Evolutionary conservation across 225 moss, liverwort and hornwort genomes (phyloP), one percentile per base, ranked within the genome.

Genomic region (Straminergon stramineum): DNA sequence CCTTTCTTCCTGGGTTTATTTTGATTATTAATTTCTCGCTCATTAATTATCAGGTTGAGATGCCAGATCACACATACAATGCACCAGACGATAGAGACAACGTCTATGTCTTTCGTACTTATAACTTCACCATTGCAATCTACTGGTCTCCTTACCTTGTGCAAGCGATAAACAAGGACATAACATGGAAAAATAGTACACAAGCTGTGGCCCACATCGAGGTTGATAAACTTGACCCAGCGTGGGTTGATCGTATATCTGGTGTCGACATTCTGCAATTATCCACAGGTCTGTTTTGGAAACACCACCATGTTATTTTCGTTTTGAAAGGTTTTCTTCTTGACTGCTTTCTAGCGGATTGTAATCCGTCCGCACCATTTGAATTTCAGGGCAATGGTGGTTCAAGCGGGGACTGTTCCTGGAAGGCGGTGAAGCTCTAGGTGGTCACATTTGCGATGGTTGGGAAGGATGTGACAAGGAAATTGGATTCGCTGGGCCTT

Each of bases 141-240:
- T 91, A 92, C 82, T 99, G 99, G 99, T 95, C 99, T 89, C 95
- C 99, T 43, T 99, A 96, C 90, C 94, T 99, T 37, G 88, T 98
- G 91, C 84, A 91, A 70, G 92, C 91, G 90, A 86, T 77, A 84
- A 41, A 93, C 84, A 94, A 90, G 84, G 52, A 81, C 45, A 15
- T 92, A 79, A 79, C 84, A 11, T 89, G 92, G 86, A 78, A 91
- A 9, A 93, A 94, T 66, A 23, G 6, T 10, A 91, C 94, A 7
- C 28, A 85, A 82, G 82, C 73, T 88, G 94, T 94, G 32, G 92
- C 92, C 18, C 88, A 89, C 86, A 87, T 95, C 77, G 84, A 95
- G 79, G 88, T 97, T 55, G 97, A 97, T 86, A 90, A 89, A 63
- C 89, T 97, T 56, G 97, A 97, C 61, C 56, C 94, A 19, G 81